Evolutionary conservation across 495 filamentous ascomycete species (phyloP), one percentile per base, ranked within the genome.

Genomic region (Penicillium alfredii): DNA sequence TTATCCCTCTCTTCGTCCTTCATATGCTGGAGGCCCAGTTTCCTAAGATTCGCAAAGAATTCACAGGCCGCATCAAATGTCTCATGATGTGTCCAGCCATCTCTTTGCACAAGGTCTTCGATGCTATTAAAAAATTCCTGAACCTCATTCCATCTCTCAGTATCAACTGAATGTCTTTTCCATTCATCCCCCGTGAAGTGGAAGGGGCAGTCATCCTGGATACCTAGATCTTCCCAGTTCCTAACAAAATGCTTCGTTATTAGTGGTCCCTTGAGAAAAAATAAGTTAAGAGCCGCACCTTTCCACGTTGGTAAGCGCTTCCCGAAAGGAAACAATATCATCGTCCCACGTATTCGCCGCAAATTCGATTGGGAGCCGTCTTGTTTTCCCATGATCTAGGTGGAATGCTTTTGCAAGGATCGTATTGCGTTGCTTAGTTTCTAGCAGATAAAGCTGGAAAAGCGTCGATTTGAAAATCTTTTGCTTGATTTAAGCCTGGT

Each of bases 121-220:
- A 61, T 42, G 26, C 41, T 47, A 23, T 61, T 47, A 22, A 53
- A 64, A 28, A 66, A 53, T 12, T 62, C 55, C 32, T 61, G 56
- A 9, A 56, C 48, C 31, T 57, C 53, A 38, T 66, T 63, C 54
- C 57, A 67, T 3, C 57, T 53, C 12, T 63, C 45, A 14, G 52
- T 55, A 33, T 66, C 56, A 14, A 36, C 30, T 7, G 35, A 23
- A 33, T 64, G 53, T 6, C 36, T 50, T 19, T 35, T 32, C 16
- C 61, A 25, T 20, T 65, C 60, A 14, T 58, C 56, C 13, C 40
- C 19, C 11, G 53, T 53, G 41, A 66, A 66, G 24, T 48, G 36
- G 29, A 52, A 46, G 1, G 64, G 59, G 32, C 60, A 62, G 16
- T 49, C 26, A 10, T 33, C 46, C 25, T 39, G 11, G 13, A 42